Evolutionary conservation across 2,329 filamentous ascomycete species (phyloP), one percentile per base, ranked within the genome.

Genomic region (Nigrospora oryzae): DNA sequence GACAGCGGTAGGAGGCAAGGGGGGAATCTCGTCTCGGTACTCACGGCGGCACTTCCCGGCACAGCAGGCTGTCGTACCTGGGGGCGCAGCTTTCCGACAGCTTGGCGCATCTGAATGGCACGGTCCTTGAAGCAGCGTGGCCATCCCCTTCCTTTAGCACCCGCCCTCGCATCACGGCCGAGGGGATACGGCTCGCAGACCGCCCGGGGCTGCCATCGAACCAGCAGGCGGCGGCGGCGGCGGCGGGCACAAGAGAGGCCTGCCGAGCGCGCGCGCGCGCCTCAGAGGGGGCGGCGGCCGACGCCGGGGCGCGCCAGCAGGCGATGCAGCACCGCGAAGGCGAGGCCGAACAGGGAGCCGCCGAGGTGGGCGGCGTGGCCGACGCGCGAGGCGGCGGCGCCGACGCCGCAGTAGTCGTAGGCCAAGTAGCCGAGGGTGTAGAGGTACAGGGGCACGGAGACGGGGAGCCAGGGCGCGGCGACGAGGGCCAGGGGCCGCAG

Each of bases 311-410:
- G 5, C 10, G 5, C 10, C 4, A 10, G 5, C 5, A 28, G 23
- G 23, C 23, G 23, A 6, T 28, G 23, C 2, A 28, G 23, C 23
- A 28, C 5, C 5, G 23, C 23, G 23, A 28, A 28, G 23, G 5
- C 23, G 5, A 28, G 23, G 10, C 46, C 46, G 23, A 45, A 48
- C 13, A 23, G 17, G 15, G 40, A 30, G n/a, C 43, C 43, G 15
- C 46, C 43, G 23, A 48, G 17, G 31, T 48, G 38, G 36, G 40
- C 28, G 16, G 39, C 40, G 36, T 45, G 43, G 11, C 38, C 43
- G 13, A 40, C 19, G 11, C 23, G n/a, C n/a, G 40, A 35, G 8
- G 14, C 16, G 30, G 11, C 23, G 23, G 13, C 12, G 3, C 36
- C 23, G 5, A 44, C 6, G 14, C 40, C 23, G 17, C 37, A 37